phyloP scores from a whole-genome alignment of 805 yeast genomes.

The Pichia insulana region DNA sequence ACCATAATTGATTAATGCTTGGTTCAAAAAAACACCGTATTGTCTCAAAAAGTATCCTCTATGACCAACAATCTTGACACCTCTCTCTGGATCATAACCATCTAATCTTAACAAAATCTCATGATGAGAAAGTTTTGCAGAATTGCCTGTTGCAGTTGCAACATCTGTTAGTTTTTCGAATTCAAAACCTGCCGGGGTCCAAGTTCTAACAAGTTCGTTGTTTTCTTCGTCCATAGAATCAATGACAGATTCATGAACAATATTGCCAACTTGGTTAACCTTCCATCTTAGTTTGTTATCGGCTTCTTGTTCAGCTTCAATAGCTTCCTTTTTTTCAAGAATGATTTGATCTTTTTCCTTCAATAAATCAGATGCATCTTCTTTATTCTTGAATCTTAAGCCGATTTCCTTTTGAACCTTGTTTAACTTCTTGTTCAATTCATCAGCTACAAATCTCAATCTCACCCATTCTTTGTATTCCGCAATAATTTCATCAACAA shows the following conservation, averaged over 20 bases:
- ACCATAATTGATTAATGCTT: constrained; percentile 96
- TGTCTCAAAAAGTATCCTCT: constrained; percentile 95
- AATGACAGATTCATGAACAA: constrained; percentile 88
- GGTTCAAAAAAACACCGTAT: constrained; percentile 95
- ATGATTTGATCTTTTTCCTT: constrained; percentile 71
- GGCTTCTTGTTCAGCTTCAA: constrained; percentile 65
- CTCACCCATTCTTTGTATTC: constrained; percentile 92
- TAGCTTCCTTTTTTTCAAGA: constrained; percentile 58
- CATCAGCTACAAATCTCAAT: constrained; percentile 84
- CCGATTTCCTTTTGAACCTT: constrained; percentile 91
- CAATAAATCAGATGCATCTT: constrained; percentile 80
- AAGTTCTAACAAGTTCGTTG: constrained; percentile 77
- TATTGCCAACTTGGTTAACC: constrained; percentile 86
- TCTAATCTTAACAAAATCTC: constrained; percentile 89
- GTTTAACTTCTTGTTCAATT: constrained; percentile 79
- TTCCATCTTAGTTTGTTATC: constrained; percentile 68
- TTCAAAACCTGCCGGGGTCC: constrained; percentile 65
- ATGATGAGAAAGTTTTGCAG: constrained; percentile 84
- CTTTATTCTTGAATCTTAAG: constrained; percentile 84
- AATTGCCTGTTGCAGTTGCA: constrained; percentile 71
- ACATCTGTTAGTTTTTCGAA: constrained; percentile 47
- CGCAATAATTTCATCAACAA: constrained; percentile 89
- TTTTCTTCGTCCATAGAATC: constrained; percentile 83
- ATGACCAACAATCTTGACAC: constrained; percentile 95
- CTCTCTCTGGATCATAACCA: constrained; percentile 98